Evolutionary conservation across 208 protist species (phyloP), one percentile per base, ranked within the genome.

Genomic region (Acanthamoeba polyphaga): DNA sequence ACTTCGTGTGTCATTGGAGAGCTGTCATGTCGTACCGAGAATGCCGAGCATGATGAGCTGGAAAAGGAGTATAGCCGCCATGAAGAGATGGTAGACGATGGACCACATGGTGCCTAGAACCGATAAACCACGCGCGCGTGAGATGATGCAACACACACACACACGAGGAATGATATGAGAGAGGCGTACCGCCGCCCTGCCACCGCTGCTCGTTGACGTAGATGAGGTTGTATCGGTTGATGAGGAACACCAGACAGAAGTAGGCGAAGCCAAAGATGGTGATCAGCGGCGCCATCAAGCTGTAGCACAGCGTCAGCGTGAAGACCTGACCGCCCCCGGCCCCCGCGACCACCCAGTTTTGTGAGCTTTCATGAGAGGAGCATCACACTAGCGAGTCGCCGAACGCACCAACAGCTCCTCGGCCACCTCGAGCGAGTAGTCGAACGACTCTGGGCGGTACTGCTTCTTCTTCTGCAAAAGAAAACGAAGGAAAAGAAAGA

Each of bases 1-100:
- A 43, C 13, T 22, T 19, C 22, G 66, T 53, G 29, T 4, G 32
- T 29, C 13, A 19, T 12, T 89, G 51, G 58, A 5, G 58, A 4
- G 51, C 38, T 38, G 38, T 38, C 53, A 58, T 1, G 17, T 12
- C 58, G 34, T 34, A 72, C 85, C 85, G 38, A 91, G 85, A 43
- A 91, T 64, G 51, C 85, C 87, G 38, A 74, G 15, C 87, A 92
- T 92, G 64, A 55, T 53, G 24, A 92, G 64, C 87, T 92, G 87
- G 62, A 92, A 92, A 5, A 92, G 38, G 13, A 92, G 55, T 7
- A 92, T 46, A 19, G 87, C 55, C 13, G 87, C 4, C 87, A 92
- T 68, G 64, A 92, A 92, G 32, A 76, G 29, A 17, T 92, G 87
- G 64, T 55, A 92, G 32, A 55, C 27, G 9, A 76, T 22, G 6